phyloP scores from a whole-genome alignment of 805 yeast genomes.

The Metschnikowia lochheadii region DNA sequence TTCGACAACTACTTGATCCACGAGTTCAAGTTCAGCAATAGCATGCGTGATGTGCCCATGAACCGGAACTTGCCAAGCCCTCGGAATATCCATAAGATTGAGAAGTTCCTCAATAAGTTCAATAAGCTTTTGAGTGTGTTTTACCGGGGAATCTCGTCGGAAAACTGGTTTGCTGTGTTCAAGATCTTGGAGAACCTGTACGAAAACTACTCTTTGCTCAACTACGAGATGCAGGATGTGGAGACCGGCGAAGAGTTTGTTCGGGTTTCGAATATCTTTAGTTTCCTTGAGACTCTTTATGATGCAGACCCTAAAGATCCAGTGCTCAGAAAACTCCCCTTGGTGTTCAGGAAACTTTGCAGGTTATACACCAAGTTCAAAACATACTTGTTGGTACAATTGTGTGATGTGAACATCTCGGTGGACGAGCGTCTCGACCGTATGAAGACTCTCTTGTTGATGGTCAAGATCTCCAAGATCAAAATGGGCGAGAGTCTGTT shows the following conservation, averaged over 20 bases:
- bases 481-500: slow-evolving; percentile 56
- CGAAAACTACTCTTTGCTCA: slow-evolving; percentile 55
- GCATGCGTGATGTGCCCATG: slow-evolving; percentile 44
- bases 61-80: slow-evolving; percentile 45
- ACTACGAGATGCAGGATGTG: slow-evolving; percentile 42
- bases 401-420: slow-evolving; percentile 58
- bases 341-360: slow-evolving; percentile 61
- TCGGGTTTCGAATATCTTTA: slow-evolving; percentile 62
- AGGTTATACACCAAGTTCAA: slow-evolving; percentile 65
- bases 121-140: slow-evolving; percentile 59
- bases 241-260: slow-evolving; percentile 51
- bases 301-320: slow-evolving; percentile 42
- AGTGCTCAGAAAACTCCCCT: slow-evolving; percentile 52
- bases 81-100: slow-evolving; percentile 46
- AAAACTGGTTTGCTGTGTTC: slow-evolving; percentile 77
- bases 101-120: slow-evolving; percentile 57
- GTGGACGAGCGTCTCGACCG: slow-evolving; percentile 58
- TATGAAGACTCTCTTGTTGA: slow-evolving; percentile 64
- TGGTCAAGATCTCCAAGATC: slow-evolving; percentile 59
- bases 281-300: slow-evolving; percentile 60
- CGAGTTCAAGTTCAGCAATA: slow-evolving; percentile 40
- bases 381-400: slow-evolving; percentile 57
- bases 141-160: slow-evolving; percentile 52
- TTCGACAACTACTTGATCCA: slow-evolving; percentile 36
- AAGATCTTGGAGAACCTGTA: slow-evolving; percentile 71